Conservation (phyloP, 208 protist genomes). For the Herpetomonas samuelpessoai region DNA sequence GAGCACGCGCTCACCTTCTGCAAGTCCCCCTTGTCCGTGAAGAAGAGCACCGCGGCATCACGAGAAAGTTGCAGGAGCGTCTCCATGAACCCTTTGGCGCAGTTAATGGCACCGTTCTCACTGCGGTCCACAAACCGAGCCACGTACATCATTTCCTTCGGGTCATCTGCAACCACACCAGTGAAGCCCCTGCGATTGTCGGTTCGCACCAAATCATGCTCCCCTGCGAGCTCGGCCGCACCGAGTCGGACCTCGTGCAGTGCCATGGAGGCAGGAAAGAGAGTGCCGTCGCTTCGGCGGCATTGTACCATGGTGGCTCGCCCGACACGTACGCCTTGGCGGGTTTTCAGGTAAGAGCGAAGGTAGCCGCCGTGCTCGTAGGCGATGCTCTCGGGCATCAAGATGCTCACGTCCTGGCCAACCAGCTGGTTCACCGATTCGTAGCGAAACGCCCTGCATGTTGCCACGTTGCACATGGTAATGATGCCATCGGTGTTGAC, state of each 20-base stretch:
- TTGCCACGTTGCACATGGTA: conserved; percentile 21
- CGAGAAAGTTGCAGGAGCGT: not conserved
- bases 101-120: not conserved
- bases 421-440: conserved; percentile 12
- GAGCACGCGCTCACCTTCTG: not conserved
- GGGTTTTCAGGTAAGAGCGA: conserved; percentile 14
- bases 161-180: too few relatives aligned
- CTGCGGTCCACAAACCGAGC: conserved; percentile 4
- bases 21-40: conserved; percentile 10
- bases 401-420: conserved; percentile 23
- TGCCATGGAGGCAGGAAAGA: conserved; percentile 5
- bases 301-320: not conserved
- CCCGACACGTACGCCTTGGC: conserved; percentile 6
- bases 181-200: too few relatives aligned
- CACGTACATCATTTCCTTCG: not conserved
- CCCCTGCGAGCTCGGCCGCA: not conserved
- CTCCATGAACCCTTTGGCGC: not conserved
- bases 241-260: conserved; percentile 2
- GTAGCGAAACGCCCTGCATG: conserved; percentile 11
- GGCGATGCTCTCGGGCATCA: conserved; percentile 34
- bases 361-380: conserved; percentile 24
- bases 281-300: conserved; percentile 10
- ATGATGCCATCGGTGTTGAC: conserved; percentile 33
- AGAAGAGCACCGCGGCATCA: conserved; percentile 3
- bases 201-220: too few relatives aligned